phyloP scores from a whole-genome alignment of 2,329 filamentous ascomycete genomes.

The Clonostachys byssicola region DNA sequence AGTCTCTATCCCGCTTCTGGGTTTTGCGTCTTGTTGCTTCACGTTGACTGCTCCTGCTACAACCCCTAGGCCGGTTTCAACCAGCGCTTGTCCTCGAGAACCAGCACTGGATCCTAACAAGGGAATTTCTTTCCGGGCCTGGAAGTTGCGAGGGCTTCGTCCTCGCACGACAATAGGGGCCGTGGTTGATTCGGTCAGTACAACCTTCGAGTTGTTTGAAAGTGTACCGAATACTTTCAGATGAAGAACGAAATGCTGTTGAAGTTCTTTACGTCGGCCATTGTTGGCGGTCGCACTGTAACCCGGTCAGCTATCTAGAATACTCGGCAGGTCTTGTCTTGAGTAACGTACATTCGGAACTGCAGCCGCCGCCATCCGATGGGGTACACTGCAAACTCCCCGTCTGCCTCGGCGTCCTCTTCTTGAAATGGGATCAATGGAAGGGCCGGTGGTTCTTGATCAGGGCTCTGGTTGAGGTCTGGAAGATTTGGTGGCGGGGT shows the following conservation, averaged over 20 bases:
- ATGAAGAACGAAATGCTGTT: slow-evolving; percentile 91
- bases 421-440: slow-evolving; percentile 66
- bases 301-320: slow-evolving; percentile 8
- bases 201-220: slow-evolving; percentile 75
- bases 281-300: slow-evolving; percentile 88
- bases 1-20: slow-evolving; percentile 42
- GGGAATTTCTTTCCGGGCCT: slow-evolving; percentile 88
- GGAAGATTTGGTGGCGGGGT: slow-evolving; percentile 78
- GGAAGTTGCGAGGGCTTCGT: slow-evolving; percentile 90
- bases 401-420: slow-evolving; percentile 57
- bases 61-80: slow-evolving; percentile 58
- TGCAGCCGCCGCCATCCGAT: slow-evolving; percentile 93
- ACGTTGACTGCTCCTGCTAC: slow-evolving; percentile 51
- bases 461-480: slow-evolving; percentile 58
- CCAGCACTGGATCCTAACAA: slow-evolving; percentile 73
- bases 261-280: slow-evolving; percentile 86
- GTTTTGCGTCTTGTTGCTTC: slow-evolving; percentile 51
- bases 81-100: slow-evolving; percentile 70
- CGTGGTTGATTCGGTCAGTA: slow-evolving; percentile 79
- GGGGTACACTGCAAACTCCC: slow-evolving; percentile 84
- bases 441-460: slow-evolving; percentile 83
- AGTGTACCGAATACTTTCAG: slow-evolving; percentile 83
- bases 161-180: slow-evolving; percentile 92
- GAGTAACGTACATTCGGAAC: slow-evolving; percentile 66
- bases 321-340: not conserved